A percentile compares a stretch with the other conserved stretches of the same genome.
Conservation (phyloP, 345 rosid species). For the Sonneratia caseolaris region DNA sequence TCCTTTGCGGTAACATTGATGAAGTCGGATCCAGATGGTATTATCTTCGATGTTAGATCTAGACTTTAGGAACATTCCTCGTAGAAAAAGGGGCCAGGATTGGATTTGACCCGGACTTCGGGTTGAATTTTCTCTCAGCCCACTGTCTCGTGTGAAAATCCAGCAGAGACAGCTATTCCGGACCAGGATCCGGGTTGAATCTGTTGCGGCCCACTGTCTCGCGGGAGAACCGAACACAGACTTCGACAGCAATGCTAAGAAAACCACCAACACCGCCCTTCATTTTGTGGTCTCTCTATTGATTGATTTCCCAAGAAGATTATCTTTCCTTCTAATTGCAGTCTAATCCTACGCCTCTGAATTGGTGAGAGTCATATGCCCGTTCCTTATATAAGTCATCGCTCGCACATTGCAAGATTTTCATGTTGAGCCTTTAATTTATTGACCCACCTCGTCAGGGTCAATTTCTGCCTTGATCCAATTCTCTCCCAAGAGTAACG, state of each 20-base stretch:
- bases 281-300: neutral
- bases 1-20: no score
- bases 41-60: no score
- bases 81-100: no score
- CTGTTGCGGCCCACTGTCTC: neutral
- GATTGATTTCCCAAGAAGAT: neutral
- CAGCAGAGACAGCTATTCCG: neutral
- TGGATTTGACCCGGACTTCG: no score
- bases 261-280: constrained; percentile 6
- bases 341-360: neutral
- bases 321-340: neutral
- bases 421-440: neutral
- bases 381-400: neutral
- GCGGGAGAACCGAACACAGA: neutral
- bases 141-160: neutral
- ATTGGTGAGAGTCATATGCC: neutral
- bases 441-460: constrained; percentile 7
- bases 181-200: neutral
- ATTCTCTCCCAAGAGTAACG: neutral
- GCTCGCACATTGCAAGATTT: neutral
- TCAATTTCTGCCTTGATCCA: neutral
- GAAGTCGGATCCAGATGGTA: no score
- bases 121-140: neutral
- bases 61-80: no score
- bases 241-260: neutral